These are phyloP conservation scores for Komagataella mondaviorum DNA, from an alignment of 805 yeast species.

Conservation along the genomic window DNA sequence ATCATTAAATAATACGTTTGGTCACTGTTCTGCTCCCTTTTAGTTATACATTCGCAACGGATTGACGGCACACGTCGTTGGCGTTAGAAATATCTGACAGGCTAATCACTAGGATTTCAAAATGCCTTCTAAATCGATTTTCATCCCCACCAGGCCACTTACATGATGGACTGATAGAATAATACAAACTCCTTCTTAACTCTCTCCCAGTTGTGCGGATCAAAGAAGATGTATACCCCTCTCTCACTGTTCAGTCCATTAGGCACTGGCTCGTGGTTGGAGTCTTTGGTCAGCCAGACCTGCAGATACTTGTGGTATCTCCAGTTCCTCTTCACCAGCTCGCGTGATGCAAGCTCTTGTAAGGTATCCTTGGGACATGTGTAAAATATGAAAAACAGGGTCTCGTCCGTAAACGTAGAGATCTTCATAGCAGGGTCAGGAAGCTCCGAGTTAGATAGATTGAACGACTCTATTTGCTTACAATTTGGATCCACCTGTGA, in stretches of 20 bases:
- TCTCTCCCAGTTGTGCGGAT: slow-evolving; percentile 92
- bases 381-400: slow-evolving; percentile 85
- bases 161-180: slow-evolving; percentile 21
- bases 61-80: background rate
- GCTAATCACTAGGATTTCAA: background rate
- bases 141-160: background rate
- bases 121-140: background rate
- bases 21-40: background rate
- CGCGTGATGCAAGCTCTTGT: slow-evolving; percentile 90
- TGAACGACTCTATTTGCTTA: slow-evolving; percentile 46
- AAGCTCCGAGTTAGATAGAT: slow-evolving; percentile 9
- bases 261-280: slow-evolving; percentile 77
- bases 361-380: slow-evolving; percentile 85
- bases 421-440: slow-evolving; percentile 24
- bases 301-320: slow-evolving; percentile 90
- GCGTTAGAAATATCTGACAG: background rate
- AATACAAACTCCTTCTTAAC: slow-evolving; percentile 58
- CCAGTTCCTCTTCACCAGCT: slow-evolving; percentile 89
- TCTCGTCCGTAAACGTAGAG: slow-evolving; percentile 70
- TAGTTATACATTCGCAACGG: background rate
- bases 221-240: slow-evolving; percentile 89
- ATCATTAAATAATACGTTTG: background rate
- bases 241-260: slow-evolving; percentile 63
- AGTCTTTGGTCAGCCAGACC: slow-evolving; percentile 94
- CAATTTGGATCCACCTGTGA: slow-evolving; percentile 84